A percentile compares a stretch with the other conserved stretches of the same genome.
These are phyloP conservation scores for Dentipellis fragilis DNA, from an alignment of 768 basidiomycete species.

Conservation along the genomic window DNA sequence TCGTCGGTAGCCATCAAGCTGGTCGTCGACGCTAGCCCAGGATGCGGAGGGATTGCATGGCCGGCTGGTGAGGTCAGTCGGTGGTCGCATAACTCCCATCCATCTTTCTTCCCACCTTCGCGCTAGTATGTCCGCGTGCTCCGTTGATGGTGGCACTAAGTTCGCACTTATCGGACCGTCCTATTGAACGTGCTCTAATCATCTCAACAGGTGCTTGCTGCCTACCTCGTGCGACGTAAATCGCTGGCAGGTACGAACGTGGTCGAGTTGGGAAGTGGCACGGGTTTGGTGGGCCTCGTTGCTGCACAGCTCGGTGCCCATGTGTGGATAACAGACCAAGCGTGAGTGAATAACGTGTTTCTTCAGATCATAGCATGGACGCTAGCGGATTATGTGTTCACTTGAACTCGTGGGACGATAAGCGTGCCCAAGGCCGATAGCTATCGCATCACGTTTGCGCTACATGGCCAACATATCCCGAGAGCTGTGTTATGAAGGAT, in stretches of 20 bases:
- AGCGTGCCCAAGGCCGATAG: no score
- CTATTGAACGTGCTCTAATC: neutral
- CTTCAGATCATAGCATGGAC: no score
- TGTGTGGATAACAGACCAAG: slow-evolving; percentile 85
- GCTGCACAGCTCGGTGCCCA: slow-evolving; percentile 55
- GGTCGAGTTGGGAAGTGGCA: slow-evolving; percentile 85
- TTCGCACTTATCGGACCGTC: neutral
- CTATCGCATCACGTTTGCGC: no score
- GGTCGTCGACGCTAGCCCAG: slow-evolving; percentile 69
- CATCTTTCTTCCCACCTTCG: neutral
- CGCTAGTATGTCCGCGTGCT: neutral
- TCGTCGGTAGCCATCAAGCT: slow-evolving; percentile 36
- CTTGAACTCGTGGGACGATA: neutral
- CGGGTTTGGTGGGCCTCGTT: slow-evolving; percentile 85
- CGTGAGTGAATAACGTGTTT: slow-evolving; percentile 39
- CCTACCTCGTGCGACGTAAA: slow-evolving; percentile 51
- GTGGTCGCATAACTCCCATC: no score
- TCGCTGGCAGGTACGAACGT: slow-evolving; percentile 48
- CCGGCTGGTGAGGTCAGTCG: slow-evolving; percentile 74
- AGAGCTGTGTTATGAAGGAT: no score
- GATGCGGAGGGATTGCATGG: slow-evolving; percentile 91
- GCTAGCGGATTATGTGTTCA: neutral
- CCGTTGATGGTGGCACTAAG: slow-evolving; percentile 1
- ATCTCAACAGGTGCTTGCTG: slow-evolving; percentile 55
- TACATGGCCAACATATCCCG: no score